phyloP scores from a whole-genome alignment of 345 rosid genomes.

The Salix brachista region DNA sequence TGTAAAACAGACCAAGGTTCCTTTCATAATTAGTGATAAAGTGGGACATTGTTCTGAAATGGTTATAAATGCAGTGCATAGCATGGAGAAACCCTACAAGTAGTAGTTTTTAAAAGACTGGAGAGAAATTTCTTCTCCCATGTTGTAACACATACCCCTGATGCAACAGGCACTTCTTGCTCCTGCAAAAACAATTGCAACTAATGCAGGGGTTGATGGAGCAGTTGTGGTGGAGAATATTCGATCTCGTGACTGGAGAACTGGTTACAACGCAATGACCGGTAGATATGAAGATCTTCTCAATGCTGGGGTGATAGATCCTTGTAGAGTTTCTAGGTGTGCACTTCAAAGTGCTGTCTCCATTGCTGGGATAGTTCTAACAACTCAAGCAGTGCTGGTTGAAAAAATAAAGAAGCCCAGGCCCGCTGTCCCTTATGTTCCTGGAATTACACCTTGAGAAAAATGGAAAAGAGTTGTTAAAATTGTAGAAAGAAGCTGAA shows the following conservation, averaged over 20 bases:
- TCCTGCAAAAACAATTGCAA: no score
- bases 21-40: neutral
- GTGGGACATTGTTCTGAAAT: neutral
- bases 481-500: neutral
- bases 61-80: neutral
- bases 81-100: neutral
- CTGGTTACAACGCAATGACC: no score
- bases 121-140: conserved; percentile 24
- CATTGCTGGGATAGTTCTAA: conserved; percentile 31
- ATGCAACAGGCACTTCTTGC: no score
- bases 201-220: no score
- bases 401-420: conserved; percentile 59
- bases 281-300: no score
- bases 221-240: no score
- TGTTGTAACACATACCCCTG: no score
- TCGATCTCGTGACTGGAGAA: no score
- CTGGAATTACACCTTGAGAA: conserved; percentile 56
- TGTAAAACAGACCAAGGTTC: no score
- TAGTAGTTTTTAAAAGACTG: neutral
- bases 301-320: no score
- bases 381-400: conserved; percentile 25
- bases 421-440: conserved; percentile 59
- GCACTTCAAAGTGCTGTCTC: conserved; percentile 83
- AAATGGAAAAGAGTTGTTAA: neutral
- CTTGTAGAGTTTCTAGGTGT: conserved; percentile 71